Conservation (phyloP, 2,329 filamentous ascomycete species). For the Botrytis aclada region DNA sequence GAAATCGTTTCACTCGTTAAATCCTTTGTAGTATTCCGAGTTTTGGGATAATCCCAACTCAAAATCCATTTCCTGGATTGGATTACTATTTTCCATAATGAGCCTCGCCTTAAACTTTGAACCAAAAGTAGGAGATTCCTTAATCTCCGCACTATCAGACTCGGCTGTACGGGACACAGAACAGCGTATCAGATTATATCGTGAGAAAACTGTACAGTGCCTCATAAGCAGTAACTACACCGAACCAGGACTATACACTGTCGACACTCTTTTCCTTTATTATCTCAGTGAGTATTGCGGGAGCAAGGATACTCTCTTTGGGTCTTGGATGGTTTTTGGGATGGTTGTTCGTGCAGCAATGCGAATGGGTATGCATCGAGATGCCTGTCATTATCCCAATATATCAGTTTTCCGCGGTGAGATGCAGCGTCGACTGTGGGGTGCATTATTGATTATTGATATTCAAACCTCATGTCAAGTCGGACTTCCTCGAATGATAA, state of each 20-base stretch:
- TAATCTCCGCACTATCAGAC: conserved; percentile 43
- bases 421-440: conserved; percentile 62
- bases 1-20: conserved; percentile 13
- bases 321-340: conserved; percentile 51
- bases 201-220: conserved; percentile 51
- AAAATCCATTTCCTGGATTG: conserved; percentile 49
- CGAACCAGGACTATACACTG: conserved; percentile 47
- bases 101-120: conserved; percentile 17
- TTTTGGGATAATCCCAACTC: conserved; percentile 34
- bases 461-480: conserved; percentile 64
- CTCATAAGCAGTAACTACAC: conserved; percentile 51
- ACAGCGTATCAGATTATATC: conserved; percentile 47
- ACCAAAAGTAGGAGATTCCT: conserved; percentile 1
- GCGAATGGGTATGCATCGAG: conserved; percentile 56
- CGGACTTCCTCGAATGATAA: conserved; percentile 65
- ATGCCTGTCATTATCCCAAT: conserved; percentile 47
- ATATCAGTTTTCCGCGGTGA: conserved; percentile 53
- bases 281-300: conserved; percentile 51
- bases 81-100: conserved; percentile 43
- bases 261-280: conserved; percentile 52
- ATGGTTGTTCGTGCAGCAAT: conserved; percentile 53
- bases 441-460: conserved; percentile 55
- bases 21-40: conserved; percentile 29
- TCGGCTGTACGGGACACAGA: conserved; percentile 41
- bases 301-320: conserved; percentile 51